Percentiles rank a stretch among this genome's conserved stretches.
Conservation (phyloP, 768 basidiomycete genomes). For the Suillus placidus region DNA sequence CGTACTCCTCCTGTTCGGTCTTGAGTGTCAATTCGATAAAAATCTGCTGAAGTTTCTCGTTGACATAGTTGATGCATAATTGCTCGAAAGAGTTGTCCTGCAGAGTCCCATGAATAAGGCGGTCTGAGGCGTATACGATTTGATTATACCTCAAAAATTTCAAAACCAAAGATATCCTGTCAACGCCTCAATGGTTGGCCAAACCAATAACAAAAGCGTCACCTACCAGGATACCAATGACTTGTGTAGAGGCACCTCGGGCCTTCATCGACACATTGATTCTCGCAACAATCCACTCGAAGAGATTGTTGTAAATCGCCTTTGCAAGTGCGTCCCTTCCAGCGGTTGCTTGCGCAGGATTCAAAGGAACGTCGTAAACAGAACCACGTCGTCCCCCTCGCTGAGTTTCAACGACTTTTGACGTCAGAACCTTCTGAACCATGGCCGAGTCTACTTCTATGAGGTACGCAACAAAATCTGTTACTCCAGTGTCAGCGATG, state of each 20-base stretch:
- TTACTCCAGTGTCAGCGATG: slow-evolving; percentile 82
- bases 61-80: slow-evolving; percentile 99
- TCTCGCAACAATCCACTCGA: slow-evolving; percentile 98
- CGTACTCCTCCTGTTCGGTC: slow-evolving; percentile 99
- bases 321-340: slow-evolving; percentile 93
- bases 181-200: slow-evolving; percentile 1
- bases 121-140: not conserved
- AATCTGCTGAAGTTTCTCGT: slow-evolving; percentile 99
- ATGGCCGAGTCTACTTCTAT: slow-evolving; percentile 82
- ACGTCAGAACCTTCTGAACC: slow-evolving; percentile 87
- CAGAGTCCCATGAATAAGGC: slow-evolving; percentile 8
- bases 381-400: slow-evolving; percentile 92
- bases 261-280: slow-evolving; percentile 97
- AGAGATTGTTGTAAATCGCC: slow-evolving; percentile 97
- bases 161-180: slow-evolving; percentile 98
- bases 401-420: slow-evolving; percentile 88
- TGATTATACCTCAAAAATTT: slow-evolving; percentile 84
- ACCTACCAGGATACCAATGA: slow-evolving; percentile 90
- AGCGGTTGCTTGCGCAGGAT: slow-evolving; percentile 86
- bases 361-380: slow-evolving; percentile 95
- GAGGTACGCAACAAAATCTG: slow-evolving; percentile 93
- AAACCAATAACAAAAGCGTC: not conserved
- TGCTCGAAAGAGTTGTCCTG: slow-evolving; percentile 97
- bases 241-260: slow-evolving; percentile 65
- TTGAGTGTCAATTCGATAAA: slow-evolving; percentile 99